These are phyloP conservation scores for Pythium sukuiense DNA, from an alignment of 352 stramenopile genomes.

Conservation along the genomic window DNA sequence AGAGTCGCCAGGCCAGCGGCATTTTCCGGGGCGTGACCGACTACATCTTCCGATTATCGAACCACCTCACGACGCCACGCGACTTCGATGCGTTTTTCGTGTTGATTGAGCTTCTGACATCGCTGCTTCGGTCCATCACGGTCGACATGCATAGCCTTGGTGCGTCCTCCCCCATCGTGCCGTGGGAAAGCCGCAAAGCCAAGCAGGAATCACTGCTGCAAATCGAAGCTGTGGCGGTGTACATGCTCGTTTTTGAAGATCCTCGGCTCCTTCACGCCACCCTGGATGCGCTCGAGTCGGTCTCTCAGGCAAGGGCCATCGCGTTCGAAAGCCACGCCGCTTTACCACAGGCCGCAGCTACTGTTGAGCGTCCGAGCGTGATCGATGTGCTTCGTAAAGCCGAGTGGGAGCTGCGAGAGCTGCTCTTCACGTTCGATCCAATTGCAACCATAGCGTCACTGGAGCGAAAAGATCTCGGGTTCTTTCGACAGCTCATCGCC, in stretches of 20 bases:
- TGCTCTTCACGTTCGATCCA: conserved; percentile 25
- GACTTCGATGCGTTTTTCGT: conserved; percentile 40
- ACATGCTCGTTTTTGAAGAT: conserved; percentile 54
- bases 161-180: neutral
- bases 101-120: conserved; percentile 35
- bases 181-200: conserved; percentile 39
- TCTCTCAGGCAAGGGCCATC: conserved; percentile 18
- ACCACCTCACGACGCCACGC: conserved; percentile 28
- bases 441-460: conserved; percentile 12
- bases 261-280: conserved; percentile 28
- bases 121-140: conserved; percentile 30
- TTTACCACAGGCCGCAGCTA: neutral
- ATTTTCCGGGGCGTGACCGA: conserved; percentile 62
- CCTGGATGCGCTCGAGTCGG: conserved; percentile 37
- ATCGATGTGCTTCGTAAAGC: conserved; percentile 25
- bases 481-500: conserved; percentile 16
- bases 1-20: conserved; percentile 24
- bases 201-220: conserved; percentile 55
- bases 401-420: conserved; percentile 23
- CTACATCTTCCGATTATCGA: conserved; percentile 54
- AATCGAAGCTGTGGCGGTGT: conserved; percentile 59
- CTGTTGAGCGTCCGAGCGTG: conserved; percentile 26
- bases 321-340: neutral
- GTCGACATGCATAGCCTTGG: neutral
- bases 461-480: conserved; percentile 14